Percentiles rank a stretch among this genome's conserved stretches.
These are phyloP conservation scores for Symbiodinium pilosum DNA, from an alignment of 73 alveolate species.

Conservation along the genomic window DNA sequence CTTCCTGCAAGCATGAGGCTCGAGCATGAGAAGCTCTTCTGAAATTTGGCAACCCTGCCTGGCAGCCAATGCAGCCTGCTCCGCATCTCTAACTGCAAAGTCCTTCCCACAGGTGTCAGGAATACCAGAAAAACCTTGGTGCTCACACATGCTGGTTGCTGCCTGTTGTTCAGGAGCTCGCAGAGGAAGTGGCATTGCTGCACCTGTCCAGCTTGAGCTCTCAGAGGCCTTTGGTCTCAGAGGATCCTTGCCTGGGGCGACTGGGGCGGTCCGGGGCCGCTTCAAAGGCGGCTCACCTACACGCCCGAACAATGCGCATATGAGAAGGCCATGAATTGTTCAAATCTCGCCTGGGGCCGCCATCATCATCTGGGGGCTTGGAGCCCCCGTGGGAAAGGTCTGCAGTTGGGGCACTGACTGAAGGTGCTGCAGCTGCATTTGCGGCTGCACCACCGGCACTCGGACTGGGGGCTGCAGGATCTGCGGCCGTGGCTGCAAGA, in stretches of 20 bases:
- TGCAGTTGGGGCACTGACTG: neutral
- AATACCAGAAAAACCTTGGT: too few species aligned
- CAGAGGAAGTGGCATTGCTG: neutral
- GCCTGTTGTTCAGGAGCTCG: slow-evolving; percentile 9
- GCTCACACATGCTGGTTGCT: too few species aligned
- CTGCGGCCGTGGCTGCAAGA: neutral
- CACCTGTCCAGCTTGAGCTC: neutral
- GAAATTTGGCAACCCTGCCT: neutral
- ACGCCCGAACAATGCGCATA: neutral
- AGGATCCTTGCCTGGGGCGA: neutral
- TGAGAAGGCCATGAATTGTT: neutral
- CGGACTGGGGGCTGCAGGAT: neutral
- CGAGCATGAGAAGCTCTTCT: neutral
- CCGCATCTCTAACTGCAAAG: slow-evolving; percentile 3
- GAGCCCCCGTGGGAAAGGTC: neutral
- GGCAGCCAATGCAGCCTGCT: slow-evolving; percentile 16
- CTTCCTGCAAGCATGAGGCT: neutral
- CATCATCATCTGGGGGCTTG: neutral
- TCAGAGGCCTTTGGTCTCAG: neutral
- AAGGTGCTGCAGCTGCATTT: neutral
- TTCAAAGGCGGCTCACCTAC: neutral
- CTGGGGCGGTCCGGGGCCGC: slow-evolving; percentile 1
- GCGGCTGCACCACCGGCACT: neutral
- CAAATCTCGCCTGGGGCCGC: too few species aligned
- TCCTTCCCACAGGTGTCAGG: neutral